A percentile compares a stretch with the other conserved stretches of the same genome.
These are phyloP conservation scores for Antonospora locustae DNA, from an alignment of 371 early-diverging fungal species.

Conservation along the genomic window DNA sequence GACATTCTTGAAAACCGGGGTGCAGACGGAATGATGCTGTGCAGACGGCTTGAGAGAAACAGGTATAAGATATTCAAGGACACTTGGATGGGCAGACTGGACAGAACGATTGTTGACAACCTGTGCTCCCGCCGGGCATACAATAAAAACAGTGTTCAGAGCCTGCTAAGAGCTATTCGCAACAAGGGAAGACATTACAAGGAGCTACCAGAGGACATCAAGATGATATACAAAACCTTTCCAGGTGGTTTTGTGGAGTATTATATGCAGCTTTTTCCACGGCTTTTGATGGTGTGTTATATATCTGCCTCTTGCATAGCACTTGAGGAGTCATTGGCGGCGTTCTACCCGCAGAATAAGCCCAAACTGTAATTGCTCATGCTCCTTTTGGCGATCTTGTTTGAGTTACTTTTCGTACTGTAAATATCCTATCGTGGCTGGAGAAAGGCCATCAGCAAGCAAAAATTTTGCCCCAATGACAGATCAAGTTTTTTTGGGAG, in stretches of 20 bases:
- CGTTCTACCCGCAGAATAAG: conserved; percentile 19
- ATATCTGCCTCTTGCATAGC: conserved; percentile 7
- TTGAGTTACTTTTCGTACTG: too few relatives aligned
- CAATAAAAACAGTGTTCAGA: conserved; percentile 29
- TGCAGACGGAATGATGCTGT: conserved; percentile 7
- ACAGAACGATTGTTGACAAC: conserved; percentile 4
- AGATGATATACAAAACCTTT: conserved; percentile 11
- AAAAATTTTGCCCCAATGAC: too few relatives aligned
- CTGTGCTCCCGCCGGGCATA: conserved; percentile 24
- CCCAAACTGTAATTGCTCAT: too few relatives aligned
- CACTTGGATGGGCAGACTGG: conserved; percentile 28
- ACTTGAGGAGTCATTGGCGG: conserved; percentile 11
- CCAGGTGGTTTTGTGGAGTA: conserved; percentile 25
- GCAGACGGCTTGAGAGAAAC: conserved; percentile 11
- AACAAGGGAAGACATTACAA: conserved; percentile 51
- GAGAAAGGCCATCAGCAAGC: too few relatives aligned
- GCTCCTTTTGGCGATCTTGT: too few relatives aligned
- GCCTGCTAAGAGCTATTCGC: conserved; percentile 37
- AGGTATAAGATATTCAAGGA: conserved; percentile 10
- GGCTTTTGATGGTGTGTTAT: conserved; percentile 19
- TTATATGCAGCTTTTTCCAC: conserved; percentile 9
- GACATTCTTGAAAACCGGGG: conserved; percentile 33
- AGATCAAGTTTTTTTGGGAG: conserved; percentile 39
- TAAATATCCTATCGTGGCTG: too few relatives aligned
- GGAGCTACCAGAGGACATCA: conserved; percentile 16